Base-by-base conservation (phyloP, 2,329 filamentous ascomycete genomes). In the Trichothecium sympodiale region DNA sequence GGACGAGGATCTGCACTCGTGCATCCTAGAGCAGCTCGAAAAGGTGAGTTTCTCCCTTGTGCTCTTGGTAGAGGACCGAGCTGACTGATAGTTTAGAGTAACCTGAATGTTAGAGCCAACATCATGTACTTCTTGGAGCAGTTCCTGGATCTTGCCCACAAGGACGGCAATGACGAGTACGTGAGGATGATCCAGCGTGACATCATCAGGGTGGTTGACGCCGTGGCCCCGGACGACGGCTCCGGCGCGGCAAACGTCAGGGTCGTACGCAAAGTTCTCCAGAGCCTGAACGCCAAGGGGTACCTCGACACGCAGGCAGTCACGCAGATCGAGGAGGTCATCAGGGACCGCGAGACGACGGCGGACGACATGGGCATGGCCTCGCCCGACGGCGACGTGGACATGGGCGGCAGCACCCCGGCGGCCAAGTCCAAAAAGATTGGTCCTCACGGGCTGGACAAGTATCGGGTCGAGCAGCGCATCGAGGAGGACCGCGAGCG, bases 111-210 rank as follows among this genome's bases (percentile, higher is more conserved):
- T 35, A 74, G 89, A 41, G 93, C 91, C 40, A 98, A 98, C 56
- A 96, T 98, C 57, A 94, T 98, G 83, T 98, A 94, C 61, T 98
- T 98, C 60, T 82, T 98, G 52, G 89, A 96, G 53, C 83, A 89
- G 47, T 84, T 98, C 46, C 83, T 93, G 54, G 89, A 96, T 54
- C 71, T 86, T 61, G 83, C 86, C 16, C 71, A 76, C 43, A 82
- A 78, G 45, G 83, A 86, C 45, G 74, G 77, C 43, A 79, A 91
- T 47, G 62, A 73, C 36, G 80, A 85, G 43, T 98, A 94, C 53
- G 78, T 95, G 18, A 77, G 82, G 35, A 95, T 96, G 86, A 84
- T 98, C 62, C 84, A 94, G 59, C 72, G 88, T 32, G 91, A 98
- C 54, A 94, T 98, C 29, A 69, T 93, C 25, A 73, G 83, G 8